Base-by-base conservation (phyloP, 1,284 basidiomycete species). In the Tremellales sp. region DNA sequence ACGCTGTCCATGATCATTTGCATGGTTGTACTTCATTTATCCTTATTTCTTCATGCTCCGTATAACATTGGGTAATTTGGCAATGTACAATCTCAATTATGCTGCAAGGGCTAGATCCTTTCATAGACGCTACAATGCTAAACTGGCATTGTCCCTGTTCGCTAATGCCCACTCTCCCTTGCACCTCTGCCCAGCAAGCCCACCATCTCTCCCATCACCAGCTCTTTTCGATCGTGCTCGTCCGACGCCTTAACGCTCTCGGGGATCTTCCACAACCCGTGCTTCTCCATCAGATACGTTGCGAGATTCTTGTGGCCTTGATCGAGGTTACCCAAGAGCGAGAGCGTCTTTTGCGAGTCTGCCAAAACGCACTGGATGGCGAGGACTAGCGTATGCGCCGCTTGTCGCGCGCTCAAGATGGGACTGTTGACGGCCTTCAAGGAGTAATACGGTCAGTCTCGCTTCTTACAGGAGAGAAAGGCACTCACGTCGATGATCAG, bases 211-310 rank as follows among this genome's bases (percentile, higher is more conserved):
- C 47, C 50, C 13, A 45, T 39, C 31, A 62, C 58, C 29, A 31
- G 46, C 25, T 43, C 40, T n/a, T 21, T 12, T 31, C 7, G 31
- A 1, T 16, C 40, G 5, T 33, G 28, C 6, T 28, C 43, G n/a
- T n/a, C n/a, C n/a, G n/a, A n/a, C n/a, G n/a, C n/a, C n/a, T n/a
- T n/a, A n/a, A n/a, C n/a, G n/a, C n/a, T n/a, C n/a, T n/a, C n/a
- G n/a, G n/a, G n/a, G n/a, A n/a, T n/a, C n/a, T 50, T 48, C 26
- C 56, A 39, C 2, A 61, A 40, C 7, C 60, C 60, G 46, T 67
- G 65, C 43, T 64, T 61, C 31, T 60, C 58, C 60, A 71, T 66
- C 45, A 70, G 54, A 43, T 70, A 68, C 21, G 63, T 57, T 5
- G 53, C 59, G 27, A 72, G 52, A 46, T 64, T 55, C 41, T 64